phyloP scores from a whole-genome alignment of 768 basidiomycete species.

The Glaciozyma antarctica region DNA sequence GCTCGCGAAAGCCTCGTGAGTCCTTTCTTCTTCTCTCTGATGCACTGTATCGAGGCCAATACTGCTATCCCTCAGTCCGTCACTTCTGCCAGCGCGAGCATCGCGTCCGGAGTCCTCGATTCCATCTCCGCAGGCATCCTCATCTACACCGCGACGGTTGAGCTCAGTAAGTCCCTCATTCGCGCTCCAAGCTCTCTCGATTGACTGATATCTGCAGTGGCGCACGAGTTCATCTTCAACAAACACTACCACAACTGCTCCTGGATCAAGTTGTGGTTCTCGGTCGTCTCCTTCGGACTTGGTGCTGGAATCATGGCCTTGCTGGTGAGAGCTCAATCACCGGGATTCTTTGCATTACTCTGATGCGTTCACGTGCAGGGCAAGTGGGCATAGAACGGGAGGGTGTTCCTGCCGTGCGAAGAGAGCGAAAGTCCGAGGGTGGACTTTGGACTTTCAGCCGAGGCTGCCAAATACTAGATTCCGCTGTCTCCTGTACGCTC shows the following conservation, averaged over 20 bases:
- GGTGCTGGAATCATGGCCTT: conserved; percentile 32
- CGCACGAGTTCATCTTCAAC: conserved; percentile 33
- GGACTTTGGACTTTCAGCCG: no score
- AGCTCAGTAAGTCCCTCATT: conserved; percentile 3
- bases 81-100: conserved; percentile 14
- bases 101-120: conserved; percentile 32
- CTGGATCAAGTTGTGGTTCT: conserved; percentile 26
- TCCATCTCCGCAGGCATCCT: conserved; percentile 33
- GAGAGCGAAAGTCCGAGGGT: no score
- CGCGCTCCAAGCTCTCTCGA: neutral
- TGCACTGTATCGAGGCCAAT: neutral
- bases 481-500: no score
- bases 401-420: no score
- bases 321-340: no score
- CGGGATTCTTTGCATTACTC: neutral
- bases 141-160: conserved; percentile 31
- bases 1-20: conserved; percentile 29
- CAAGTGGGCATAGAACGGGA: neutral
- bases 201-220: conserved; percentile 12
- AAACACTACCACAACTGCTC: conserved; percentile 25
- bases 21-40: neutral
- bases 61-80: conserved; percentile 3
- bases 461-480: no score
- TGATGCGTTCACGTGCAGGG: neutral
- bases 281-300: conserved; percentile 23